Evolutionary conservation across 1,284 basidiomycete species (phyloP), one percentile per base, ranked within the genome.

Genomic region (Neotropicomus parvogracilis): DNA sequence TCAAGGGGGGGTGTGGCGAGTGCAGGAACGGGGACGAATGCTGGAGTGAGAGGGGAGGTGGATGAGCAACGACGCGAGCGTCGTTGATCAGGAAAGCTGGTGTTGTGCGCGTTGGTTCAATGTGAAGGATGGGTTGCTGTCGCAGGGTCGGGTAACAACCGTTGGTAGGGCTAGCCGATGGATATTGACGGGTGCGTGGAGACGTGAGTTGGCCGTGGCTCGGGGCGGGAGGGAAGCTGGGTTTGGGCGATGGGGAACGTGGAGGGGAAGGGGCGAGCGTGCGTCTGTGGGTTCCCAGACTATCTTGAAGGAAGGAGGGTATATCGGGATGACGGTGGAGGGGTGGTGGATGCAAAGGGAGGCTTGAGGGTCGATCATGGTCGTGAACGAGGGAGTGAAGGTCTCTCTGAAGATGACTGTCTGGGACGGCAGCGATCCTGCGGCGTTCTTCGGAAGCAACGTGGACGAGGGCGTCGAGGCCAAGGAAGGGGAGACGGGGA

Each of bases 401-500:
- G n/a, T 7, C 24, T 24, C 24, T 24, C 24, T 24, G 24, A 8
- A 5, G 8, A 5, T 24, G 24, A 5, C 8, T 24, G 24, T 24
- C 24, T 5, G 37, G 32, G 19, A 35, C 40, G 12, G 50, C 50
- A 28, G 45, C 35, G 32, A 79, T 65, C 41, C 76, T 63, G 43
- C 75, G 69, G 40, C 73, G 70, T 53, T 80, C 79, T 53, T 77
- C 73, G 0, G 74, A 74, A 1, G 79, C 79, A 27, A 72, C 79
- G 59, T 79, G 76, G 12, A 80, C 78, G 45, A 81, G 70, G 0
- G 75, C 76, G 41, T 81, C 78, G 48, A 81, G 62, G 12, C 73
- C 75, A n/a, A 69, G 55, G 44, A 59, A 60, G 28, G 60, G 50
- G 16, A 61, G 51, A 12, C 36, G 28, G n/a, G 28, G 44, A 8